These are phyloP conservation scores for Peronosclerospora sorghi DNA, from an alignment of 352 stramenopile genomes.

Conservation along the genomic window DNA sequence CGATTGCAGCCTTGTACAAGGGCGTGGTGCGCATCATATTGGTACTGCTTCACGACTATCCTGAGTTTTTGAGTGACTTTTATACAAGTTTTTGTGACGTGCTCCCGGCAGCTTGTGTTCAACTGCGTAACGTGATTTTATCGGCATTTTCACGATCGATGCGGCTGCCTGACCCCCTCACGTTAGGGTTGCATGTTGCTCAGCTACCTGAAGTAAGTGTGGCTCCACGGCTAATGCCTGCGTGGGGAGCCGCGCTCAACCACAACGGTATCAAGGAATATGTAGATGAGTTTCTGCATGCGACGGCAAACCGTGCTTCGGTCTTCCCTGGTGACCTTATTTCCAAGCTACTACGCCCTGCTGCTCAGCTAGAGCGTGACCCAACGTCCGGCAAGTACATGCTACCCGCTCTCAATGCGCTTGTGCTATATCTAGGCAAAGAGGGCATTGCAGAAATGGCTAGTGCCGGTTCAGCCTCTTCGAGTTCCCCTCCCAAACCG, in stretches of 20 bases:
- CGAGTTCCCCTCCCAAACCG: slow-evolving; percentile 13
- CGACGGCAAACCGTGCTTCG: slow-evolving; percentile 75
- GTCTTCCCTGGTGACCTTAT: slow-evolving; percentile 80
- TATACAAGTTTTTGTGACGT: slow-evolving; percentile 98
- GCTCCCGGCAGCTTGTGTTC: slow-evolving; percentile 93
- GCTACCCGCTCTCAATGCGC: slow-evolving; percentile 90
- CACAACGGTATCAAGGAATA: slow-evolving; percentile 86
- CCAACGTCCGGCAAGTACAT: slow-evolving; percentile 72
- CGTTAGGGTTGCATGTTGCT: slow-evolving; percentile 95
- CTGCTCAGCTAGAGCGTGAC: slow-evolving; percentile 56
- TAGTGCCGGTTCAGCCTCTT: slow-evolving; percentile 17
- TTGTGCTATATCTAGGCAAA: slow-evolving; percentile 80
- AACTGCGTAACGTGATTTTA: slow-evolving; percentile 97
- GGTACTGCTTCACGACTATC: slow-evolving; percentile 98
- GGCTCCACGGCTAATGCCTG: slow-evolving; percentile 89
- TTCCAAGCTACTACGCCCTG: slow-evolving; percentile 55
- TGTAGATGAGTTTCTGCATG: slow-evolving; percentile 93
- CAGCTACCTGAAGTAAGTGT: slow-evolving; percentile 93
- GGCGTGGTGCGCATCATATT: slow-evolving; percentile 95
- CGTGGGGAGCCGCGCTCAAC: slow-evolving; percentile 89
- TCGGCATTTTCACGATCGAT: slow-evolving; percentile 96
- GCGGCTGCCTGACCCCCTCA: slow-evolving; percentile 95
- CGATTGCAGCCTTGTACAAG: slow-evolving; percentile 95
- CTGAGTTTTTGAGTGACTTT: slow-evolving; percentile 96
- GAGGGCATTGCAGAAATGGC: slow-evolving; percentile 78